Conservation (phyloP, 2,329 filamentous ascomycete species). For the Talaromyces islandicus region DNA sequence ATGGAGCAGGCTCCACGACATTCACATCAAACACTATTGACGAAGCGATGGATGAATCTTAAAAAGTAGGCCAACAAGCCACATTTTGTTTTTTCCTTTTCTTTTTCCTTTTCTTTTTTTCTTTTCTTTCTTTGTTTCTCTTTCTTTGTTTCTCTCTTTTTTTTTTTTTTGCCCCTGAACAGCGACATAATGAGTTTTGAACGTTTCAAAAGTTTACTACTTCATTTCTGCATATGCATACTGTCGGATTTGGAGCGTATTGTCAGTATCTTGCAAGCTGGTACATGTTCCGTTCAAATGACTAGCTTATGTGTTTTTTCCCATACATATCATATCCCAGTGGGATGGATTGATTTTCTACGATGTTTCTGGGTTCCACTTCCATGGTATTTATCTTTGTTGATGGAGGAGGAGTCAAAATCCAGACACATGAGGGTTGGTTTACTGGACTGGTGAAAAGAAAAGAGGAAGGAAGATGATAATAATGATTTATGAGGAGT, state of each 20-base stretch:
- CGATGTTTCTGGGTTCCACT: neutral
- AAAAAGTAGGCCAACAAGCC: neutral
- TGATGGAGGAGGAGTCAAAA: neutral
- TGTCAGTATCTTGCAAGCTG: neutral
- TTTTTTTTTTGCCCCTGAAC: neutral
- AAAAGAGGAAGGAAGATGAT: neutral
- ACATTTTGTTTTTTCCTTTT: neutral
- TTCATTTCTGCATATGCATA: neutral
- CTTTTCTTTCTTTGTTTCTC: neutral
- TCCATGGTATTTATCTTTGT: neutral
- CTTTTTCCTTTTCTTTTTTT: neutral
- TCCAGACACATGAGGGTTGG: neutral
- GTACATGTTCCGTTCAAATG: neutral
- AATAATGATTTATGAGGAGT: neutral
- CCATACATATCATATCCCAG: neutral
- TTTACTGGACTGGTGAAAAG: neutral
- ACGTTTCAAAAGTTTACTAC: neutral
- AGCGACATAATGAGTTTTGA: neutral
- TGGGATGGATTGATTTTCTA: neutral
- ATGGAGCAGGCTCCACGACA: conserved; percentile 9
- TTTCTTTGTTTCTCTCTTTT: neutral
- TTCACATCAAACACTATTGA: conserved; percentile 16
- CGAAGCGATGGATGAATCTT: conserved; percentile 17
- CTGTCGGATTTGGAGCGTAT: neutral
- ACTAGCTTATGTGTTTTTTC: neutral